A percentile compares a stretch with the other conserved stretches of the same genome.
Conservation (phyloP, 75 land plant genomes). For the Larix kaempferi region DNA sequence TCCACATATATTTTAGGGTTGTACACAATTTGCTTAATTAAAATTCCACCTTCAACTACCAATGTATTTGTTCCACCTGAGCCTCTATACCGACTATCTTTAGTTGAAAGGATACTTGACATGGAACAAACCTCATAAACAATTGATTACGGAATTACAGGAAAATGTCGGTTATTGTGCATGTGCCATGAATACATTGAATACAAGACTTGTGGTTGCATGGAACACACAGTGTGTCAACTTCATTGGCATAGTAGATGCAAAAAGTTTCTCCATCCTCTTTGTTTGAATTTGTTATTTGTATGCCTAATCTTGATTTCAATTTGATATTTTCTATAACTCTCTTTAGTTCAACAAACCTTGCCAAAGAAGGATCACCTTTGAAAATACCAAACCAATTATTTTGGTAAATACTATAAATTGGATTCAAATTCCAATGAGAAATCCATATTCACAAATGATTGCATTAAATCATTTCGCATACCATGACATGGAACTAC, state of each 20-base stretch:
- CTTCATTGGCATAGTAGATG: too few relatives aligned
- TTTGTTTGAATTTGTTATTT: conserved; percentile 1
- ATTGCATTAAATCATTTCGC: conserved; percentile 59
- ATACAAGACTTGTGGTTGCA: conserved; percentile 81
- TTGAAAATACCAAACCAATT: conserved; percentile 43
- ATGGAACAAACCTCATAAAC: conserved; percentile 46
- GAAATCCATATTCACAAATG: conserved; percentile 83
- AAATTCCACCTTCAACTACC: neutral
- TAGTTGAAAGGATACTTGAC: conserved; percentile 9
- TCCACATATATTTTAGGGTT: conserved; percentile 94
- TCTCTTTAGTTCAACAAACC: conserved; percentile 50
- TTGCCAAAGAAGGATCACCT: conserved; percentile 62
- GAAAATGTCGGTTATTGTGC: conserved; percentile 88
- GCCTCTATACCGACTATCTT: neutral
- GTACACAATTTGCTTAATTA: conserved; percentile 71
- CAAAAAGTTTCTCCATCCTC: too few relatives aligned
- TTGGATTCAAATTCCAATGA: conserved; percentile 25
- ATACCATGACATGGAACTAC: conserved; percentile 13
- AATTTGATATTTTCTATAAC: conserved; percentile 45
- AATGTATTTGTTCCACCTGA: too few relatives aligned
- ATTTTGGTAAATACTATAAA: conserved; percentile 43
- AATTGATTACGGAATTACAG: conserved; percentile 76
- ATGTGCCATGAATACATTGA: conserved; percentile 83
- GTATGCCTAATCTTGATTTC: conserved; percentile 23
- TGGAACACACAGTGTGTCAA: conserved; percentile 65